A percentile compares a stretch with the other conserved stretches of the same genome.
These are phyloP conservation scores for Poronia punctata DNA, from an alignment of 495 filamentous ascomycete species.

Conservation along the genomic window DNA sequence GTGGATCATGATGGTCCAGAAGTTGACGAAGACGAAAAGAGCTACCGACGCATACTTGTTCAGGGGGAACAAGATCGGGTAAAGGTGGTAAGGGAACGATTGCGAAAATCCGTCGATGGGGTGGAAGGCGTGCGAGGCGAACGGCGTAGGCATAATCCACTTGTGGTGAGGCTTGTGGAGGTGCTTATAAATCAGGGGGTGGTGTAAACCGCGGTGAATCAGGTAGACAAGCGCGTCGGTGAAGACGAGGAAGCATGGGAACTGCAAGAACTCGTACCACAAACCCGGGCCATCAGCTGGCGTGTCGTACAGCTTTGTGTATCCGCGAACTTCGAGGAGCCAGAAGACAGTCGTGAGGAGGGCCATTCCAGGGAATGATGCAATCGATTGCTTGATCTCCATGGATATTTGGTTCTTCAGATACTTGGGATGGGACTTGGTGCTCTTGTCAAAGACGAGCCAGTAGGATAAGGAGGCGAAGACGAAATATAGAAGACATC, in stretches of 20 bases:
- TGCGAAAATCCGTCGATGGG: conserved; percentile 91
- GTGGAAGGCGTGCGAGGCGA: conserved; percentile 89
- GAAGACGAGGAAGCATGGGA: conserved; percentile 86
- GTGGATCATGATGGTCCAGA: conserved; percentile 97
- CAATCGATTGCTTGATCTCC: conserved; percentile 75
- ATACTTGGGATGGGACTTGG: conserved; percentile 86
- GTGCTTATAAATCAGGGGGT: conserved; percentile 72
- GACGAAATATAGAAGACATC: conserved; percentile 74
- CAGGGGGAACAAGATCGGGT: conserved; percentile 87
- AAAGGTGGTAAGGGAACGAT: conserved; percentile 87
- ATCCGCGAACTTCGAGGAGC: conserved; percentile 75
- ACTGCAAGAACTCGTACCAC: conserved; percentile 78
- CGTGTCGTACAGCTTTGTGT: conserved; percentile 79
- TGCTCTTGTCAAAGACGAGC: conserved; percentile 91
- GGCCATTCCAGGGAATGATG: conserved; percentile 74
- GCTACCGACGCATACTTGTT: conserved; percentile 84
- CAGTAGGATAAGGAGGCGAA: conserved; percentile 78
- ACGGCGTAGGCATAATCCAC: conserved; percentile 98
- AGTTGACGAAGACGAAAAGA: conserved; percentile 87
- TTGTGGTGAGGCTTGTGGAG: conserved; percentile 98
- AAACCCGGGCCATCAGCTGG: conserved; percentile 62
- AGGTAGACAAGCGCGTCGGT: conserved; percentile 93
- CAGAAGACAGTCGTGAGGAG: conserved; percentile 78
- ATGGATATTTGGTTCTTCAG: conserved; percentile 86
- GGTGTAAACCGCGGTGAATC: conserved; percentile 88